Evolutionary conservation across 2,329 filamentous ascomycete species (phyloP), one percentile per base, ranked within the genome.

Genomic region (Xylaria sp.): DNA sequence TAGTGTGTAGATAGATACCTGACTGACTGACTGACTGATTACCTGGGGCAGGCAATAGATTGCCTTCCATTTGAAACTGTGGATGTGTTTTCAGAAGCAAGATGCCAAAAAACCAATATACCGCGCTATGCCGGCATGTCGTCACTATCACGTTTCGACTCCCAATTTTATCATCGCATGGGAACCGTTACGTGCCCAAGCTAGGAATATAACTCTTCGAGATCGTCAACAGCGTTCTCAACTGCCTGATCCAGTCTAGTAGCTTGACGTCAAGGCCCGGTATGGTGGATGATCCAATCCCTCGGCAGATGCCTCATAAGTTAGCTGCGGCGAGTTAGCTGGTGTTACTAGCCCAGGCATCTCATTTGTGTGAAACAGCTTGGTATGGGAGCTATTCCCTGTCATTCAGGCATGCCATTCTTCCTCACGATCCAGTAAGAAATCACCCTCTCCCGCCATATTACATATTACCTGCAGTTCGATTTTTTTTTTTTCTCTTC

Each of bases 181-280:
- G 47, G 42, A 34, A 57, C 32, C 64, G 68, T 61, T 62, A 21
- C 61, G 64, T 56, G 19, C 14, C 42, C 24, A 19, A 56, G 30
- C 17, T 56, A 34, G 30, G 17, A 47, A 12, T 36, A 21, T 34
- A 9, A 34, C 48, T 48, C 53, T 19, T 58, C 58, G 39, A 53
- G 61, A 68, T 69, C 69, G 58, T 34, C 64, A 51, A 57, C 47
- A 48, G 30, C 32, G 21, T 53, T 45, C 19, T 58, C 36, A 57
- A 62, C 69, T 71, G 54, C 69, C 69, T 48, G 9, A 68, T 71
- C 56, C 5, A 56, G 67, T 32, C 34, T 71, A 71, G 69, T 21
- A 51, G 8, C 61, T 68, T 61, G 65, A 68, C 62, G 69, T 69
- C 69, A 68, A 66, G 51, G 55, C 30, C 64, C 64, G 39, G 55